phyloP scores from a whole-genome alignment of 257 asterid genomes.

The Agastache rugosa region DNA sequence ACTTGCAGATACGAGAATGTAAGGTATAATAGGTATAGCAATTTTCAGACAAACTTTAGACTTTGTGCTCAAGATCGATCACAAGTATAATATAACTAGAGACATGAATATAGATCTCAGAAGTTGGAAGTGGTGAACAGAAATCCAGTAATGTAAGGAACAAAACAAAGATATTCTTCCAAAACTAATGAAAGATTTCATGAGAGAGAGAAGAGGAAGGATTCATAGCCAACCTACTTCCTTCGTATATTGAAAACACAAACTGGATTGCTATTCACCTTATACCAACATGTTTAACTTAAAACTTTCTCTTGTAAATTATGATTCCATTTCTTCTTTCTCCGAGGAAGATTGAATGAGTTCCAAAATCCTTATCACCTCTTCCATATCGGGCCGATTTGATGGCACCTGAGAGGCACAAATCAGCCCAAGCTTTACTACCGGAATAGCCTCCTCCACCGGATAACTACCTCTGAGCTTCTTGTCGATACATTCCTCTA shows the following conservation, averaged over 20 bases:
- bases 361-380: constrained; percentile 78
- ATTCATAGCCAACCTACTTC: constrained; percentile 22
- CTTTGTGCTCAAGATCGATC: constrained; percentile 15
- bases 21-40: background rate
- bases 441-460: constrained; percentile 75
- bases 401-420: constrained; percentile 94
- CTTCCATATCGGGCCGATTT: constrained; percentile 84
- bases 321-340: constrained; percentile 55
- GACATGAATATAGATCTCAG: background rate
- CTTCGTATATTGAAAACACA: constrained; percentile 33
- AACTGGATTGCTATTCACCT: constrained; percentile 56
- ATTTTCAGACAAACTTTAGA: constrained; percentile 1
- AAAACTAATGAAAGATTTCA: constrained; percentile 26
- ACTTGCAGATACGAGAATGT: background rate
- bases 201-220: constrained; percentile 3
- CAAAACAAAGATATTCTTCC: constrained; percentile 34
- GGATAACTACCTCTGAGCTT: constrained; percentile 58
- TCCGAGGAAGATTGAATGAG: constrained; percentile 59
- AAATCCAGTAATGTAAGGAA: constrained; percentile 48
- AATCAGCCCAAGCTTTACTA: constrained; percentile 73
- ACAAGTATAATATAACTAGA: constrained; percentile 2
- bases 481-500: constrained; percentile 71
- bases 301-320: constrained; percentile 7
- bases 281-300: constrained; percentile 30
- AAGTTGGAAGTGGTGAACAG: constrained; percentile 41